Percentiles rank a stretch among this genome's conserved stretches.
These are phyloP conservation scores for Wickerhamomyces ciferrii DNA, from an alignment of 805 yeast genomes.

Conservation along the genomic window DNA sequence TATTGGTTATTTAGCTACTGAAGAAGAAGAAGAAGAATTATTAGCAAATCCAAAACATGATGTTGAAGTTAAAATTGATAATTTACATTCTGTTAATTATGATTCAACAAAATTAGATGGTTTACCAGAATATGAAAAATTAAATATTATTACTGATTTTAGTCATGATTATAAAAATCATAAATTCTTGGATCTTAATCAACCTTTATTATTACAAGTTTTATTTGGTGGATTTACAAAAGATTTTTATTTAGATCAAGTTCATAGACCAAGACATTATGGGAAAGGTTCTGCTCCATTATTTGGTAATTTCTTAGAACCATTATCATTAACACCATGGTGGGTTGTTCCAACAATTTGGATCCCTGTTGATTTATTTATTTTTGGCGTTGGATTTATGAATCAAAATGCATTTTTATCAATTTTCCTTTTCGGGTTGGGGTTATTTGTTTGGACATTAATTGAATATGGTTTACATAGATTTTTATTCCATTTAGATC, in stretches of 20 bases:
- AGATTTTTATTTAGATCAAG: constrained; percentile 91
- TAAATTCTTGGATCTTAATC: constrained; percentile 78
- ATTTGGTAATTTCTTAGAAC: constrained; percentile 93
- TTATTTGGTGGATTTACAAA: constrained; percentile 70
- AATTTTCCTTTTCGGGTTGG: constrained; percentile 60
- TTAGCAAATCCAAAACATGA: constrained; percentile 52
- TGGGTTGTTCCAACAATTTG: constrained; percentile 84
- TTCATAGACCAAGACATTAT: constrained; percentile 96
- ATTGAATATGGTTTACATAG: constrained; percentile 87
- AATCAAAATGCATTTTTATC: constrained; percentile 41
- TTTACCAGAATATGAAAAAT: constrained; percentile 67
- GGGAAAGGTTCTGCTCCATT: constrained; percentile 96
- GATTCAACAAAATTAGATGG: constrained; percentile 56
- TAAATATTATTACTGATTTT: constrained; percentile 77
- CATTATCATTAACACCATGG: constrained; percentile 90
- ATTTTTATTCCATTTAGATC: constrained; percentile 88
- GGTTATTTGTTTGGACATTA: constrained; percentile 91
- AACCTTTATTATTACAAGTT: constrained; percentile 80
- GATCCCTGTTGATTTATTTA: constrained; percentile 73
- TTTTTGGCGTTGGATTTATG: constrained; percentile 54
- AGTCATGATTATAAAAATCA: constrained; percentile 66
- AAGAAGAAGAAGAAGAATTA: constrained; percentile 68
- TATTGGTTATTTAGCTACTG: constrained; percentile 80
- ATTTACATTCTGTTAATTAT: constrained; percentile 26
- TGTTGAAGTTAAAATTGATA: constrained; percentile 51